Conservation (phyloP, 1,284 basidiomycete species). For the Sanghuangporus sanghuang region DNA sequence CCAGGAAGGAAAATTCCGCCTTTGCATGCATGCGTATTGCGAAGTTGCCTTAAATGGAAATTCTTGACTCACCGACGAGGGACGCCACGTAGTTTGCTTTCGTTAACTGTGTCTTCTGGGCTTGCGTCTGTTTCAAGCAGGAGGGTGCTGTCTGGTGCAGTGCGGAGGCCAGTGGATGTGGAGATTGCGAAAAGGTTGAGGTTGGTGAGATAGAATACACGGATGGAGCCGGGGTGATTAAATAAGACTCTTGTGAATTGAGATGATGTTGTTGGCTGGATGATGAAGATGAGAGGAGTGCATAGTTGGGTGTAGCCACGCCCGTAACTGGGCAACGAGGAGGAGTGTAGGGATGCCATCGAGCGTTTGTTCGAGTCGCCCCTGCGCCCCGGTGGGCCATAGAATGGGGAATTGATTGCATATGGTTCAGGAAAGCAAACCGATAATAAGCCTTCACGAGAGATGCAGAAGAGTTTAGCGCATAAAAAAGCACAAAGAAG, state of each 20-base stretch:
- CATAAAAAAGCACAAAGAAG: constrained; percentile 6
- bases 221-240: constrained; percentile 57
- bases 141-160: constrained; percentile 27
- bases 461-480: constrained; percentile 5
- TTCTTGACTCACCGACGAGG: constrained; percentile 56
- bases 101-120: constrained; percentile 32
- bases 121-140: constrained; percentile 31
- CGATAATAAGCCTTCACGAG: constrained; percentile 5
- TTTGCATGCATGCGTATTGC: not conserved
- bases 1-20: constrained; percentile 10
- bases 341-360: constrained; percentile 19
- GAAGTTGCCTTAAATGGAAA: not conserved
- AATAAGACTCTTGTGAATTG: constrained; percentile 42
- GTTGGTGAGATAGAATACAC: constrained; percentile 41
- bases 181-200: constrained; percentile 27
- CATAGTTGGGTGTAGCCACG: constrained; percentile 16
- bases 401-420: constrained; percentile 18
- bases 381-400: constrained; percentile 18
- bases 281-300: constrained; percentile 29
- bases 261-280: constrained; percentile 28
- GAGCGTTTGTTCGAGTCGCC: constrained; percentile 13
- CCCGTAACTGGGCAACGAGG: constrained; percentile 9
- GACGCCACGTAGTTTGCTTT: constrained; percentile 60
- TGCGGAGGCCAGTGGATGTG: constrained; percentile 34
- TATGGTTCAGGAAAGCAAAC: constrained; percentile 2